phyloP scores from a whole-genome alignment of 805 yeast species.

The Wickerhamomyces ciferrii region DNA sequence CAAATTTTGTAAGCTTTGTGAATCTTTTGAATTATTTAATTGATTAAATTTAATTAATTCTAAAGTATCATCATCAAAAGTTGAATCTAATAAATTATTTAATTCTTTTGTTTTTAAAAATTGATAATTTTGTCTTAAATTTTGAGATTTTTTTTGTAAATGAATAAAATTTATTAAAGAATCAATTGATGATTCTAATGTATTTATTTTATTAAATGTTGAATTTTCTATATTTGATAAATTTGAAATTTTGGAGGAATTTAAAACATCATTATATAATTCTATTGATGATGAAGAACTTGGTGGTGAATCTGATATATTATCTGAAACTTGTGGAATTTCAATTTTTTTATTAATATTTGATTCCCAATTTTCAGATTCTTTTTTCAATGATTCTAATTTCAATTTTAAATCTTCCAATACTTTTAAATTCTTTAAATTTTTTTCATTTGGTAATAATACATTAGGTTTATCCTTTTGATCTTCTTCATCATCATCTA shows the following conservation, averaged over 20 bases:
- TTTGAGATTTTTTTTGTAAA: constrained; percentile 16
- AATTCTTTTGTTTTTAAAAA: constrained; percentile 36
- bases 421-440: constrained; percentile 34
- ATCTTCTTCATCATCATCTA: constrained; percentile 18
- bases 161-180: constrained; percentile 15
- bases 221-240: constrained; percentile 7
- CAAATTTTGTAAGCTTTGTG: constrained; percentile 13
- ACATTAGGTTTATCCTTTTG: constrained; percentile 22
- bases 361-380: constrained; percentile 42
- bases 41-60: background rate
- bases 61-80: constrained; percentile 36
- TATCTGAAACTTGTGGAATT: constrained; percentile 3
- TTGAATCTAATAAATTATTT: constrained; percentile 38
- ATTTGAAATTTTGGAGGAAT: constrained; percentile 12
- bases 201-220: constrained; percentile 8
- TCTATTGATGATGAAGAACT: constrained; percentile 2
- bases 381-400: constrained; percentile 36
- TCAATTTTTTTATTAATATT: constrained; percentile 9
- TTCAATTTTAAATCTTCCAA: constrained; percentile 40
- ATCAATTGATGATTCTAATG: constrained; percentile 16
- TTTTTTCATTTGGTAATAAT: constrained; percentile 10
- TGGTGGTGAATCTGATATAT: background rate
- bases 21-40: constrained; percentile 4
- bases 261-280: constrained; percentile 20
- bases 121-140: constrained; percentile 19